These are phyloP conservation scores for Nicotiana undulata DNA, from an alignment of 257 asterid genomes.

Conservation along the genomic window DNA sequence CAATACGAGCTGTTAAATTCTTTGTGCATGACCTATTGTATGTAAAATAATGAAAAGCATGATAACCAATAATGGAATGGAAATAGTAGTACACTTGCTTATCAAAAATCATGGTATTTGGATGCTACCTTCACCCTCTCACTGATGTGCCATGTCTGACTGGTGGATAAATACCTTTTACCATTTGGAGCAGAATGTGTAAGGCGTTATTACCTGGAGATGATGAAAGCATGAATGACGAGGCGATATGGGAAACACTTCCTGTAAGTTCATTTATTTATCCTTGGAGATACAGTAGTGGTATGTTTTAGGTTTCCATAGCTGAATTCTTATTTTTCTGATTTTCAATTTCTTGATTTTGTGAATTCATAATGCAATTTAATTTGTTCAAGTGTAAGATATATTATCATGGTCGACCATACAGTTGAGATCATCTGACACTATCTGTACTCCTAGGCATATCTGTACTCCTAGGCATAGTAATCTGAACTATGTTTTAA, in stretches of 20 bases:
- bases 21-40: not conserved
- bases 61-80: not conserved
- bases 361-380: not conserved
- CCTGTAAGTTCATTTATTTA: slow-evolving; percentile 60
- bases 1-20: slow-evolving; percentile 1
- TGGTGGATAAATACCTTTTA: slow-evolving; percentile 9
- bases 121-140: not conserved
- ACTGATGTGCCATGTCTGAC: not conserved
- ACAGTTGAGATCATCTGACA: not conserved
- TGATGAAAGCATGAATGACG: slow-evolving; percentile 85
- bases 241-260: slow-evolving; percentile 96
- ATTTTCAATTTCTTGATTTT: not conserved
- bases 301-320: not conserved
- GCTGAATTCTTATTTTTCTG: not conserved
- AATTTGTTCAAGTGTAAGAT: not conserved
- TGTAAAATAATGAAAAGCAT: not conserved
- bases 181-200: slow-evolving; percentile 67
- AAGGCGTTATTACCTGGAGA: slow-evolving; percentile 94
- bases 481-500: too few relatives aligned
- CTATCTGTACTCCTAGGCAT: not conserved
- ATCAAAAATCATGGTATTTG: not conserved
- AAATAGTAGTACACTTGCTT: not conserved
- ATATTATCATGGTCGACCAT: not conserved
- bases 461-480: not conserved
- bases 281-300: not conserved